Base-by-base conservation (phyloP, 192 early-diverging fungal genomes). In the Umbelopsis ramanniana region DNA sequence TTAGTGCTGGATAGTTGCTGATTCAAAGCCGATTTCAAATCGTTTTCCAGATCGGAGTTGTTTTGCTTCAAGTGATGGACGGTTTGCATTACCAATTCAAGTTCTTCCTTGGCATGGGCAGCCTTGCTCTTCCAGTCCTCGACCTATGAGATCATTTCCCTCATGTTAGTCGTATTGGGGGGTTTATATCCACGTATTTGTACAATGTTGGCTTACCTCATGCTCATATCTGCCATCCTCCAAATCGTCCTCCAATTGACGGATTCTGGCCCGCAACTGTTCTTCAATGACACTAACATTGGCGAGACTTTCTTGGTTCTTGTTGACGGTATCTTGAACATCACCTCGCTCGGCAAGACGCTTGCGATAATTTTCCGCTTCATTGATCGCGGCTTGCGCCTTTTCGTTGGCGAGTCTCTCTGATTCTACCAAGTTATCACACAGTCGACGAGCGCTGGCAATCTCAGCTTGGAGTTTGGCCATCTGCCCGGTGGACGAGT, bases 331-430 rank as follows among this genome's bases (percentile, higher is more conserved):
- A 21, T 6, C 48, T 50, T 50, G 48, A 17, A 50, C 57, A 6
- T 63, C 33, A 3, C 12, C 26, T 19, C 17, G 15, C 10, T 29
- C 26, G 15, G 26, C 26, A 14, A 63, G 33, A 12, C 33, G 26
- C 33, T 37, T 11, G 33, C 57, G 57, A 37, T 63, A 63, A 26
- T 63, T 63, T n/a, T 63, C 57, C 1, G 57, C 33, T 63, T 63
- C 57, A 33, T 17, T 35, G 17, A 63, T 38, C 3, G 57, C 57
- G 15, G 57, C 57, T 33, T 63, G 57, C 4, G 57, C 57, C 33
- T 63, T 63, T 33, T 63, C 57, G 37, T 63, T 63, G 3, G 57
- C 57, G 14, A 63, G 26, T 63, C 57, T 29, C 57, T 63, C 57
- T 19, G 57, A 63, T 37, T 63, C 57, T 0, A n/a, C 33, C 11